Base-by-base conservation (phyloP, 495 filamentous ascomycete genomes). In the Chaetomium tenue region DNA sequence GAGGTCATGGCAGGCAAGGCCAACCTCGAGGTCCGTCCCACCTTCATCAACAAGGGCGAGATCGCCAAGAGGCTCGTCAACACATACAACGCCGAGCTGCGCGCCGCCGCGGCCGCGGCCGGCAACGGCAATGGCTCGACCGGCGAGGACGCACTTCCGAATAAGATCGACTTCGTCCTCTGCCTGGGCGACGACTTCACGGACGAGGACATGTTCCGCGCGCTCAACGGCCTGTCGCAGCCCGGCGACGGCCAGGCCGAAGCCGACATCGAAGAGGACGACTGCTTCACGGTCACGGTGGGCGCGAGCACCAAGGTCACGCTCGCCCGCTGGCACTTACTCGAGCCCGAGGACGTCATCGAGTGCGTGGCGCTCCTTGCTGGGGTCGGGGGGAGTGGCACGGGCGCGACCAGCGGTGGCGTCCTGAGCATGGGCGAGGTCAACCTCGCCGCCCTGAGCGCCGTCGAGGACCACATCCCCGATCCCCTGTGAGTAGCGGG, bases 1-100 rank as follows among this genome's bases (percentile, higher is more conserved):
- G 92, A 97, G 70, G 91, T 98, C 48, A 97, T 97, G 90, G 82
- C 87, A 0, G 94, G 94, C 56, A 98, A 98, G 74, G 92, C 92
- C 58, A 97, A 97, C 70, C 81, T 98, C 9, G 94, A 98, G 73
- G 92, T 97, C n/a, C 87, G 94, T 16, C 92, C 93, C n/a, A 91
- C 83, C 1, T 92, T 93, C 71, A 90, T 98, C 75, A 97, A 97
- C 80, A 98, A 98, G 75, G 94, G 94, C 2, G 91, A 92, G 77
- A 96, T 97, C 61, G 90, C 86, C 15, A 92, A 89, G 71, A 83
- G 85, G 16, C 81, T 98, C 40, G 84, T 97, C 55, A 76, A 82
- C 23, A 83, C 85, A 5, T 91, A 91, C 71, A 80, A 74, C 55
- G 75, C 79, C 55, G 73, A 77, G 65, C 65, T 74, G 20, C 69